Base-by-base conservation (phyloP, 2,329 filamentous ascomycete genomes). In the Blastomyces silverae region DNA sequence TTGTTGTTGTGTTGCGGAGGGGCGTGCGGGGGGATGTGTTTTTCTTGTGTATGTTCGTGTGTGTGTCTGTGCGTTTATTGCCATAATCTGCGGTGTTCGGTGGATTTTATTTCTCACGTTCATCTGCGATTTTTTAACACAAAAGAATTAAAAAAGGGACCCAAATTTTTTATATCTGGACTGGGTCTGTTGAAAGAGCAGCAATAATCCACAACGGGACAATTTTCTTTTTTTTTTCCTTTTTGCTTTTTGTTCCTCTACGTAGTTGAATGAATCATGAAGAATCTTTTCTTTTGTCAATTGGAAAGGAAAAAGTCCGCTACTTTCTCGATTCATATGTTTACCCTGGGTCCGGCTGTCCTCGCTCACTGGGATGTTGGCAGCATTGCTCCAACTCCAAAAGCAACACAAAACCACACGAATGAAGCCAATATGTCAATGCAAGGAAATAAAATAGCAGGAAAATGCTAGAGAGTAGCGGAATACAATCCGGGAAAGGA, bases 241-340 rank as follows among this genome's bases (percentile, higher is more conserved):
- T 37, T 25, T 11, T 37, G 34, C 10, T 37, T 37, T 10, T 37
- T 37, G 31, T 42, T 73, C 73, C 75, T 72, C 70, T 67, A 70
- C 73, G 75, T 76, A 77, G 75, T 75, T 75, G 73, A 73, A 76
- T 76, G 75, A 72, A 74, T 76, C 73, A 77, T 74, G 76, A 77
- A 76, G 71, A 72, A 72, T 70, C 68, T 69, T 70, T 63, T 62
- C 68, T 67, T 67, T 62, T 59, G 66, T 68, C 69, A 67, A 62
- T 64, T 64, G 42, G 5, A 44, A 4, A 17, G 42, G 42, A 20
- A 15, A 17, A 44, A 6, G 5, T 17, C 4, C 15, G 42, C 3
- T 15, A 20, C 3, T 17, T 44, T 44, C 42, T 6, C 1, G 17
- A 44, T 20, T 44, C 2, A 20, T 44, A 1, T 20, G 3, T 20